Conservation (phyloP, 768 basidiomycete species). For the Paxillus ammoniavirescens region DNA sequence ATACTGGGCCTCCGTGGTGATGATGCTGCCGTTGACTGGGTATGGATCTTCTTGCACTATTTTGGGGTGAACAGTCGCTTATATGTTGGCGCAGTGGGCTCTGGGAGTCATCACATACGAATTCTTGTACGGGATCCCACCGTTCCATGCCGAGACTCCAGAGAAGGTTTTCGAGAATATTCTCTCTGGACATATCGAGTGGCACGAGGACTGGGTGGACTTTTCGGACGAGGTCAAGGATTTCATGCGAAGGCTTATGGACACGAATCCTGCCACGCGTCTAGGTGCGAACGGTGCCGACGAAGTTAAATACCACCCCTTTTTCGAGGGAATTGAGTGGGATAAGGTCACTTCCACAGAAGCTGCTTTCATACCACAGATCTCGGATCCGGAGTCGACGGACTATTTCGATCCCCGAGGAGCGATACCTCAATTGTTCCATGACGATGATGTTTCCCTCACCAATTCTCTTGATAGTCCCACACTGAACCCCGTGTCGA, state of each 20-base stretch:
- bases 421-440: conserved; percentile 86
- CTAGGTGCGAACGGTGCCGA: conserved; percentile 86
- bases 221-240: conserved; percentile 83
- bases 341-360: conserved; percentile 83
- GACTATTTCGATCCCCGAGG: conserved; percentile 99
- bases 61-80: conserved; percentile 9
- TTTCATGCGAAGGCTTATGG: conserved; percentile 86
- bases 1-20: conserved; percentile 95
- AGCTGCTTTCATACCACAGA: conserved; percentile 93
- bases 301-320: conserved; percentile 91
- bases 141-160: conserved; percentile 96
- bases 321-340: conserved; percentile 92
- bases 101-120: conserved; percentile 98
- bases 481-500: conserved; percentile 20
- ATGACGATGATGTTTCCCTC: conserved; percentile 76
- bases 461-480: conserved; percentile 50
- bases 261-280: conserved; percentile 72
- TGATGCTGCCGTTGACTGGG: conserved; percentile 97
- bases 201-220: conserved; percentile 94
- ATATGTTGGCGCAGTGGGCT: conserved; percentile 72
- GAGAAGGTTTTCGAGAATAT: conserved; percentile 99
- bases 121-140: conserved; percentile 94
- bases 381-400: conserved; percentile 96
- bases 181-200: conserved; percentile 88
- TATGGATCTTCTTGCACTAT: conserved; percentile 37